Percentiles rank a stretch among this genome's conserved stretches.
Evolutionary conservation across 495 filamentous ascomycete genomes (phyloP).

Genomic region (Astrocystis sublimbata): DNA sequence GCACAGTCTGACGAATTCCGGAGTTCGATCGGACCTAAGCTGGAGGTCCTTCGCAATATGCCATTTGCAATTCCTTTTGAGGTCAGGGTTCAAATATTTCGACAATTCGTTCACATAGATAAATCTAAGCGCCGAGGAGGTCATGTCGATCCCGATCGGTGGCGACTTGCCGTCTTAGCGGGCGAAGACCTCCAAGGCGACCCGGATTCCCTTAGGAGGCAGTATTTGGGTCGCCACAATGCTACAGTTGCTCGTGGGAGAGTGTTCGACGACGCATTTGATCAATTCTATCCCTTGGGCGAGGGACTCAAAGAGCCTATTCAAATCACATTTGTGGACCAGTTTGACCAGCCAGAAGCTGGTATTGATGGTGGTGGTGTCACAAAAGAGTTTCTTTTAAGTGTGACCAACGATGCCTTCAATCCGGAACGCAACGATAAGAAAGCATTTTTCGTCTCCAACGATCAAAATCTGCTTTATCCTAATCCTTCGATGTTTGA

Average conservation of each 20-base stretch:
- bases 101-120: constrained; percentile 84
- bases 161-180: constrained; percentile 65
- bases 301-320: constrained; percentile 94
- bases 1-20: constrained; percentile 65
- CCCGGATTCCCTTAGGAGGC: constrained; percentile 31
- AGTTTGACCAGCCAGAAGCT: constrained; percentile 82
- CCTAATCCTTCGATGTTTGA: constrained; percentile 84
- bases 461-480: constrained; percentile 86
- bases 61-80: constrained; percentile 95
- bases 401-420: constrained; percentile 87
- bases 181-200: constrained; percentile 27
- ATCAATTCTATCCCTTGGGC: constrained; percentile 78
- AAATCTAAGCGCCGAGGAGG: constrained; percentile 76
- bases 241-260: constrained; percentile 79
- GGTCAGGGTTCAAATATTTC: constrained; percentile 89
- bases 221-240: constrained; percentile 69
- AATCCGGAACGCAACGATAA: constrained; percentile 36
- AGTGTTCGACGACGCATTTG: constrained; percentile 83
- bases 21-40: constrained; percentile 74
- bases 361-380: constrained; percentile 97
- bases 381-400: constrained; percentile 95
- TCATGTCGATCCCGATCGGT: constrained; percentile 72
- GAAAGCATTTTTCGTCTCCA: constrained; percentile 71
- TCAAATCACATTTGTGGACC: constrained; percentile 94
- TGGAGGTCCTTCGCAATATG: constrained; percentile 93